A percentile compares a stretch with the other conserved stretches of the same genome.
Conservation (phyloP, 129 eudicot genomes). For the Artemisia tridentata region DNA sequence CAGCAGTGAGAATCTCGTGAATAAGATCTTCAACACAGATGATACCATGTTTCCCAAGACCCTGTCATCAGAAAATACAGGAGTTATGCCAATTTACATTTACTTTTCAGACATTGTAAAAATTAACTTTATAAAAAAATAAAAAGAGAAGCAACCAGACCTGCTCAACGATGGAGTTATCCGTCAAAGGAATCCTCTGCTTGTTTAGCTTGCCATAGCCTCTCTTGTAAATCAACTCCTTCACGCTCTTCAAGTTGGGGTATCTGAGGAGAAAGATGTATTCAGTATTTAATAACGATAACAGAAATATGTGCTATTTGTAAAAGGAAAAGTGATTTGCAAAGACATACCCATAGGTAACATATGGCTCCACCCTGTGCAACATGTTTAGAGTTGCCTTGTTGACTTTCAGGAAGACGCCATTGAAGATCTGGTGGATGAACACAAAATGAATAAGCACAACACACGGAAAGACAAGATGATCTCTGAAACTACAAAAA, state of each 20-base stretch:
- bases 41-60: conserved; percentile 70
- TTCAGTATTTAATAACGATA: neutral
- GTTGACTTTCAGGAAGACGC: conserved; percentile 81
- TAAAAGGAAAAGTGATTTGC: neutral
- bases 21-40: conserved; percentile 72
- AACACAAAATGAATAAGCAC: neutral
- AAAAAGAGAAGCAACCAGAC: conserved; percentile 20
- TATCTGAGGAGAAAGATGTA: conserved; percentile 37
- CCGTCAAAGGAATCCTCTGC: conserved; percentile 79
- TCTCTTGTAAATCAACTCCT: conserved; percentile 78
- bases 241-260: conserved; percentile 79
- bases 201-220: conserved; percentile 80
- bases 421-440: conserved; percentile 61
- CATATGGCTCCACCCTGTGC: conserved; percentile 92
- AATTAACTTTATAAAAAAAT: neutral
- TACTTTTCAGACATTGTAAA: neutral
- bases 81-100: neutral
- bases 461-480: neutral
- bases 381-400: conserved; percentile 87
- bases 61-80: conserved; percentile 21
- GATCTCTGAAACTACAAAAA: too few relatives aligned
- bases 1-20: conserved; percentile 79
- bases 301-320: neutral
- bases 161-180: conserved; percentile 70
- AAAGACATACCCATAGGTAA: conserved; percentile 64